These are phyloP conservation scores for Coemansia sp. DNA, from an alignment of 192 early-diverging fungal species.

Conservation along the genomic window DNA sequence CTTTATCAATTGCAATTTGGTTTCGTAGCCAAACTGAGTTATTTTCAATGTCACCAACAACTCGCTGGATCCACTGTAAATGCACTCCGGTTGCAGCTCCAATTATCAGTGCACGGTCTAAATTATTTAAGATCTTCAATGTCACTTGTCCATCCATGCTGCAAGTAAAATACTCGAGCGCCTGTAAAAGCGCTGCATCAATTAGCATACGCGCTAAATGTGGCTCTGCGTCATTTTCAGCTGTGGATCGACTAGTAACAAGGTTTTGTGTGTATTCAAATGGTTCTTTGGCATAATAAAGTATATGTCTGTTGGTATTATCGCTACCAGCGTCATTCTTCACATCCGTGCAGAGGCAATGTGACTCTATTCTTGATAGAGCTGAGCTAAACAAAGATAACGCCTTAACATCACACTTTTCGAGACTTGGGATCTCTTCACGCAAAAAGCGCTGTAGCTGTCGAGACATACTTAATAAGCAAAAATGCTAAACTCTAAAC, in stretches of 20 bases:
- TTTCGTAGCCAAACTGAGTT: neutral
- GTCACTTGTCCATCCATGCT: neutral
- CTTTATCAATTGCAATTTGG: neutral
- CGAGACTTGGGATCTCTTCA: neutral
- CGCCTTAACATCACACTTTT: neutral
- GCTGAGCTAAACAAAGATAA: neutral
- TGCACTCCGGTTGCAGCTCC: slow-evolving; percentile 7
- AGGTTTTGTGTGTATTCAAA: slow-evolving; percentile 3
- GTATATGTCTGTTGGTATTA: neutral
- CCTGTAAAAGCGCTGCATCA: slow-evolving; percentile 18
- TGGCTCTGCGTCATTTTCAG: slow-evolving; percentile 9
- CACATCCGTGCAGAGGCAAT: neutral
- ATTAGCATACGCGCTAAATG: slow-evolving; percentile 16
- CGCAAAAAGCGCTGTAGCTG: neutral
- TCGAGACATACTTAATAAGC: neutral
- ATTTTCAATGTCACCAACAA: slow-evolving; percentile 13
- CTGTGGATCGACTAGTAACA: slow-evolving; percentile 4
- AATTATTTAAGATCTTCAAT: slow-evolving; percentile 15
- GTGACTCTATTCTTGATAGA: neutral
- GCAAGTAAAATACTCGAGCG: slow-evolving; percentile 7
- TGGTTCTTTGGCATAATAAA: neutral
- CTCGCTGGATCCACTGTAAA: slow-evolving; percentile 24
- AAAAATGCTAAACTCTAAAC: neutral
- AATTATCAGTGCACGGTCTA: slow-evolving; percentile 24
- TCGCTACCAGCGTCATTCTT: neutral